phyloP scores from a whole-genome alignment of 139 green algal genomes.

The Tetraselmis chui region DNA sequence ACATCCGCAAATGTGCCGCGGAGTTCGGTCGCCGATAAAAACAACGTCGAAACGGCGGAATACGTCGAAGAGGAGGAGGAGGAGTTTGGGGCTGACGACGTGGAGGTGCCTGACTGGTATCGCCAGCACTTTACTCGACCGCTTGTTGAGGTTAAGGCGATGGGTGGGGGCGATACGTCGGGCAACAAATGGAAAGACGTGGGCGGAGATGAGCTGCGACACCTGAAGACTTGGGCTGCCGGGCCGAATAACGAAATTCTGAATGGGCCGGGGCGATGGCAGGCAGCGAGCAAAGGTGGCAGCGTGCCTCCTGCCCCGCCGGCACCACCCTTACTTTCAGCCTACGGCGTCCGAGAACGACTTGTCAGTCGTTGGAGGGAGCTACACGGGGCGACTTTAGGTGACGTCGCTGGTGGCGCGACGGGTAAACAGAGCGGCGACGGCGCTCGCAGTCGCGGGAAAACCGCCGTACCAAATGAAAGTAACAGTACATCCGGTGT shows the following conservation, averaged over 20 bases:
- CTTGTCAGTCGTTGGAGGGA: conserved; percentile 49
- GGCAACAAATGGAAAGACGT: background rate
- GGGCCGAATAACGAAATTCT: too few relatives aligned
- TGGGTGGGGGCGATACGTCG: background rate
- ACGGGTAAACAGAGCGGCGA: background rate
- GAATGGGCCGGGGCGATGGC: background rate
- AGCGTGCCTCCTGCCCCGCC: conserved; percentile 11
- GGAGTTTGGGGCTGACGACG: background rate
- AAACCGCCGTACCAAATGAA: background rate
- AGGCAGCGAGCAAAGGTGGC: background rate
- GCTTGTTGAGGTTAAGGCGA: background rate
- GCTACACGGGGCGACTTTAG: conserved; percentile 26
- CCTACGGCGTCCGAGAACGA: conserved; percentile 47
- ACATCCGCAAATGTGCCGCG: too few relatives aligned
- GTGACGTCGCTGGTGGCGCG: background rate
- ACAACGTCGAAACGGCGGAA: background rate
- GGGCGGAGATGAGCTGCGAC: background rate
- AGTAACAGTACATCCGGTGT: background rate
- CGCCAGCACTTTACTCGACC: background rate
- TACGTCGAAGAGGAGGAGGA: too few relatives aligned
- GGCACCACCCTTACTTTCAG: conserved; percentile 23
- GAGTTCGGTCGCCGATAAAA: background rate
- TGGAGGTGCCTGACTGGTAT: background rate
- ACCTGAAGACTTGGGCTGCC: too few relatives aligned
- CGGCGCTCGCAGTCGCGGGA: background rate